These are phyloP conservation scores for Pestalotiopsis fici DNA, from an alignment of 2,329 filamentous ascomycete species.

Conservation along the genomic window DNA sequence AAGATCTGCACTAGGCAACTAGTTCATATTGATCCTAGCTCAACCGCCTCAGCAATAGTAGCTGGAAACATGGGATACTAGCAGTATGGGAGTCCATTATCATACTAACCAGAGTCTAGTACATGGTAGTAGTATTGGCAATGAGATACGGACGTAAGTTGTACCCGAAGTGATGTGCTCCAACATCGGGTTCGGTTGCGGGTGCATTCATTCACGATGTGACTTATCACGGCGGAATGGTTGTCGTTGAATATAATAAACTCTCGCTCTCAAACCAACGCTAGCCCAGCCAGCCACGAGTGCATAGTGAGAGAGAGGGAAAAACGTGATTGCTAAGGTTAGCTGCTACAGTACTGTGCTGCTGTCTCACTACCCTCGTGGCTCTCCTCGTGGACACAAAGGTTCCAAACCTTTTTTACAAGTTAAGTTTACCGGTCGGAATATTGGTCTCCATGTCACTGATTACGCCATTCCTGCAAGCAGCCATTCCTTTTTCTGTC, in stretches of 20 bases:
- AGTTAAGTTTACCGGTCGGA: background rate
- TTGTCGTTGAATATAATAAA: background rate
- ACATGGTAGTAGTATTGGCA: background rate
- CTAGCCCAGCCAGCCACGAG: background rate
- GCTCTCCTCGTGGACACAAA: background rate
- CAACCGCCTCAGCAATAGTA: background rate
- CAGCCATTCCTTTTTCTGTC: background rate
- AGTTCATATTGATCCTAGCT: too few relatives aligned
- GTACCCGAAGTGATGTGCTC: background rate
- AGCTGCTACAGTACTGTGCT: background rate
- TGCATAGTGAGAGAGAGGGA: background rate
- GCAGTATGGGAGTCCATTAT: background rate
- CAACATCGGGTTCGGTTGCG: background rate
- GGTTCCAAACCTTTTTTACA: background rate
- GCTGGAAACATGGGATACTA: background rate
- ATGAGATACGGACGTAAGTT: slow-evolving; percentile 1
- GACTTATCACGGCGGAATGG: background rate
- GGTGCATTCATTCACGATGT: background rate
- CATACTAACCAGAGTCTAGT: slow-evolving; percentile 15
- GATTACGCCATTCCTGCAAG: background rate
- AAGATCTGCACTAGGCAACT: too few relatives aligned
- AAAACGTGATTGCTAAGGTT: background rate
- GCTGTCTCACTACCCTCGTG: background rate
- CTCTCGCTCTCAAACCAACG: background rate
- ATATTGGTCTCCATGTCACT: background rate